A percentile compares a stretch with the other conserved stretches of the same genome.
Evolutionary conservation across 345 rosid species (phyloP).

Genomic region (Cochlearia excelsa): DNA sequence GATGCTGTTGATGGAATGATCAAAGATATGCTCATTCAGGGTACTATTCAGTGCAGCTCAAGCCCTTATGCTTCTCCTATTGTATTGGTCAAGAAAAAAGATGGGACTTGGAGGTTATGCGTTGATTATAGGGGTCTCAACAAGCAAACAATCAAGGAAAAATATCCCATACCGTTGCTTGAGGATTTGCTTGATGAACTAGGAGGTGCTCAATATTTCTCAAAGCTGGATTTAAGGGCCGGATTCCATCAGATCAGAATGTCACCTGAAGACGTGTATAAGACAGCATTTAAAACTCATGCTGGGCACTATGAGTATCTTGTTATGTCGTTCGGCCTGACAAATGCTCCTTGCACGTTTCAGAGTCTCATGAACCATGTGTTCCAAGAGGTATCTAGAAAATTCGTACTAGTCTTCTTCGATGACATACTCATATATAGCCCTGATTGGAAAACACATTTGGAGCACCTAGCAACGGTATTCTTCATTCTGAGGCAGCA

Average conservation of each 20-base stretch:
- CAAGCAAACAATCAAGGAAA: too few species aligned
- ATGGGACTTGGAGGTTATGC: too few species aligned
- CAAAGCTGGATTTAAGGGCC: neutral
- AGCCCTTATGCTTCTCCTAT: neutral
- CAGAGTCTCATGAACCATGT: neutral
- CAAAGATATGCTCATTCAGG: neutral
- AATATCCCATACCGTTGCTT: neutral
- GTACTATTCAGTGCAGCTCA: neutral
- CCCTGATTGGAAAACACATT: neutral
- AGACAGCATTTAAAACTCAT: too few species aligned
- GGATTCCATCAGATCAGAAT: too few species aligned
- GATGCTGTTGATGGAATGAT: neutral
- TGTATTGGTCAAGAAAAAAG: too few species aligned
- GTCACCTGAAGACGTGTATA: too few species aligned
- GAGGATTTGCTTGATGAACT: neutral
- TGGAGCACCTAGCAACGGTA: too few species aligned
- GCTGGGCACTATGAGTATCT: neutral
- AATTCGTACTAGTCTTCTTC: neutral
- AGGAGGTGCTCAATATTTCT: neutral
- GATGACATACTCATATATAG: neutral
- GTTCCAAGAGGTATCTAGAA: neutral
- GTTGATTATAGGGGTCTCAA: too few species aligned
- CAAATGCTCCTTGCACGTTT: neutral
- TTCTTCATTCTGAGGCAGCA: too few species aligned
- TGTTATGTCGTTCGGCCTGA: neutral